Conservation (phyloP, 208 protist genomes). For the Herpetomonas samuelpessoai region DNA sequence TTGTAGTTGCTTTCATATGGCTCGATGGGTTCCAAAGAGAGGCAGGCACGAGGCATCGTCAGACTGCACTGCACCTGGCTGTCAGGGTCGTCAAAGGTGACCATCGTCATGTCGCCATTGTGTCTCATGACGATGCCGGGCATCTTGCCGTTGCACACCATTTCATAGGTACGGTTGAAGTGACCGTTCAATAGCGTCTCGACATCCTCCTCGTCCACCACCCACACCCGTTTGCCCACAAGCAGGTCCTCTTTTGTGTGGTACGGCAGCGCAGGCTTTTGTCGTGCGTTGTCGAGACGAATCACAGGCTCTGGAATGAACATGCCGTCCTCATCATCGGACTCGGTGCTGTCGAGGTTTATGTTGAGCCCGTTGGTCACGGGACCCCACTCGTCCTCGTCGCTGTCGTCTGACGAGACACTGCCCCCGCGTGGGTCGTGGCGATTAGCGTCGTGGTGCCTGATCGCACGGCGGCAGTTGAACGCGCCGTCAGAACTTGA, state of each 20-base stretch:
- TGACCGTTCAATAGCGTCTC: slow-evolving; percentile 51
- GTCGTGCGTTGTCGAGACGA: slow-evolving; percentile 22
- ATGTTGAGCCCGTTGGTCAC: slow-evolving; percentile 20
- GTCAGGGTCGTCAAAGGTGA: slow-evolving; percentile 35
- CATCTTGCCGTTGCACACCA: slow-evolving; percentile 72
- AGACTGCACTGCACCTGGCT: slow-evolving; percentile 40
- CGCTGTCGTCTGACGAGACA: slow-evolving; percentile 19
- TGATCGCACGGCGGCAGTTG: neutral
- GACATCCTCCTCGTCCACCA: slow-evolving; percentile 83
- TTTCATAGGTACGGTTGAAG: slow-evolving; percentile 52
- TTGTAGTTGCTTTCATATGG: slow-evolving; percentile 40
- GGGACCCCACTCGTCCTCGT: slow-evolving; percentile 39
- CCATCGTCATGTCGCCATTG: slow-evolving; percentile 55
- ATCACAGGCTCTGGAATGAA: slow-evolving; percentile 74
- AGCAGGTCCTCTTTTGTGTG: slow-evolving; percentile 33
- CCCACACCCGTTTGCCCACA: slow-evolving; percentile 58
- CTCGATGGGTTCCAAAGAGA: slow-evolving; percentile 55
- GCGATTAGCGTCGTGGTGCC: neutral
- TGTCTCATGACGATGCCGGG: slow-evolving; percentile 57
- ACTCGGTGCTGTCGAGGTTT: slow-evolving; percentile 16
- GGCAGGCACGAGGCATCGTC: slow-evolving; percentile 55
- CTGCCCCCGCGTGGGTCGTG: slow-evolving; percentile 3
- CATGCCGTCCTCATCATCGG: slow-evolving; percentile 27
- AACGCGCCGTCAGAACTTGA: neutral
- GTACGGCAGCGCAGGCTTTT: slow-evolving; percentile 50